Evolutionary conservation across 129 eudicot species (phyloP).

Genomic region (Ambrosia trifida): DNA sequence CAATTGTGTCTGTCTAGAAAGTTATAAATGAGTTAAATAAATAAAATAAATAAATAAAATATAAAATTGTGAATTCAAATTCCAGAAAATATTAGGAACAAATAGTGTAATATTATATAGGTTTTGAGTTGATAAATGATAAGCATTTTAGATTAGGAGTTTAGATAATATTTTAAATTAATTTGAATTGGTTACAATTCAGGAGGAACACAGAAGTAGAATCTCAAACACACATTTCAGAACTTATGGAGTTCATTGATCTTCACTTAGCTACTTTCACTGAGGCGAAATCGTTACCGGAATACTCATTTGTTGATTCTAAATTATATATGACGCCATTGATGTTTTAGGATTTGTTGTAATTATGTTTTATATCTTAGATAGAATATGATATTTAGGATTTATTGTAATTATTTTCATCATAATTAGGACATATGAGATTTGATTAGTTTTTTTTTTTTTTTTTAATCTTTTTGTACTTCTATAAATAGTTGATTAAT

Average conservation of each 20-base stretch:
- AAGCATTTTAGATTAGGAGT: not conserved
- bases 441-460: too few species aligned
- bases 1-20: too few species aligned
- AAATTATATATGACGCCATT: not conserved
- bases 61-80: not conserved
- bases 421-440: too few species aligned
- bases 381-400: too few species aligned
- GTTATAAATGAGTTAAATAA: too few species aligned
- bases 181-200: constrained; percentile 1
- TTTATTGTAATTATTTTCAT: too few species aligned
- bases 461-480: too few species aligned
- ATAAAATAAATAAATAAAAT: too few species aligned
- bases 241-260: not conserved
- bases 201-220: not conserved
- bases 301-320: not conserved
- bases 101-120: not conserved
- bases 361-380: too few species aligned
- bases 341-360: not conserved
- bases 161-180: not conserved
- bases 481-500: too few species aligned
- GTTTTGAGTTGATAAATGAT: too few species aligned
- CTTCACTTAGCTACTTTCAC: not conserved
- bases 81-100: not conserved
- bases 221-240: not conserved
- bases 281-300: not conserved